Evolutionary conservation across 768 basidiomycete species (phyloP).

Genomic region (Mycena epipterygia): DNA sequence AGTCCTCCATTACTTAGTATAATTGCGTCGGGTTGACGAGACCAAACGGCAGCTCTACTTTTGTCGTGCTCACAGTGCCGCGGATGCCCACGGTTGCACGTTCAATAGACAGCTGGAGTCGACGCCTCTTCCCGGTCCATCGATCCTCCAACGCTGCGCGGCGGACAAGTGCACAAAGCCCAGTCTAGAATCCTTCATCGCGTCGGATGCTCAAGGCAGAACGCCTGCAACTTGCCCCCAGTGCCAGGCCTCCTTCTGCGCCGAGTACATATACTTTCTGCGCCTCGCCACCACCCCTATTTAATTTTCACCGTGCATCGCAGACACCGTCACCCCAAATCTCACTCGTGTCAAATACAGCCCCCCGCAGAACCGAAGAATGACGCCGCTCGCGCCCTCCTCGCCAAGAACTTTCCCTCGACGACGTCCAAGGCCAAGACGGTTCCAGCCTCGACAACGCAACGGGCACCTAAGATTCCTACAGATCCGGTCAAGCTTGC

Average conservation of each 20-base stretch:
- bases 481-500: conserved; percentile 68
- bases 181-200: conserved; percentile 59
- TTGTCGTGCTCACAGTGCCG: conserved; percentile 74
- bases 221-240: conserved; percentile 59
- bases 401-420: conserved; percentile 65
- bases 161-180: conserved; percentile 66
- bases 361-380: conserved; percentile 50
- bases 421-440: conserved; percentile 39
- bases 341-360: conserved; percentile 66
- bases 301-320: conserved; percentile 26
- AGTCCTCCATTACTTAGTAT: no score
- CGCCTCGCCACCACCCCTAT: neutral
- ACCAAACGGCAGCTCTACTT: conserved; percentile 65
- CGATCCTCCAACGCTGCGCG: conserved; percentile 63
- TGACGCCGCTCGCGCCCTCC: conserved; percentile 63
- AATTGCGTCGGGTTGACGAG: no score
- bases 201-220: conserved; percentile 43
- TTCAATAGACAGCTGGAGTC: conserved; percentile 63
- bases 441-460: conserved; percentile 32
- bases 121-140: conserved; percentile 16
- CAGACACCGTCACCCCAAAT: conserved; percentile 77
- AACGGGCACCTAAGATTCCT: conserved; percentile 50
- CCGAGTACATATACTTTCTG: conserved; percentile 61
- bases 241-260: conserved; percentile 75
- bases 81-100: conserved; percentile 72